These are phyloP conservation scores for Inga laurina DNA, from an alignment of 306 rosid species.

Conservation along the genomic window DNA sequence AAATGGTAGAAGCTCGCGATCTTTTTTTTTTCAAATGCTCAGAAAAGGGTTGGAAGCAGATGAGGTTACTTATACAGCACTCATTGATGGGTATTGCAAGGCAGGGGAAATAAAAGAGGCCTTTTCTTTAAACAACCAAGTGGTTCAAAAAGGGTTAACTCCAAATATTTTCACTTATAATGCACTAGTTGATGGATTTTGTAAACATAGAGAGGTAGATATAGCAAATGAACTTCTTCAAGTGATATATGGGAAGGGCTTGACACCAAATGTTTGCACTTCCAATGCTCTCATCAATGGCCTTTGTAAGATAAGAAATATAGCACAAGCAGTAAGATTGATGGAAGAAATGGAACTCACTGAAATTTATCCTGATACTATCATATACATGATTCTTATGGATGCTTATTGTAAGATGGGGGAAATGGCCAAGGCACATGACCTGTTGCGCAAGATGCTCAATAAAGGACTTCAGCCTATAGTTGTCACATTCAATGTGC, in stretches of 20 bases:
- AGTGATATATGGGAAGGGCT: conserved; percentile 75
- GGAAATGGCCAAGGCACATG: conserved; percentile 72
- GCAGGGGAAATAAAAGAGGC: conserved; percentile 76
- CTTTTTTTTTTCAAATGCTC: conserved; percentile 62
- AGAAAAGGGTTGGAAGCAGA: conserved; percentile 67
- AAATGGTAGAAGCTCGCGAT: conserved; percentile 60
- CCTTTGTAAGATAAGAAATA: conserved; percentile 79
- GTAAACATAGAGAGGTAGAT: conserved; percentile 78
- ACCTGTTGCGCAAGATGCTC: conserved; percentile 64
- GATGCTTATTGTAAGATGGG: conserved; percentile 83
- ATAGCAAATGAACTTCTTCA: conserved; percentile 80
- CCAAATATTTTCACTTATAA: conserved; percentile 84
- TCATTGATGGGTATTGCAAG: conserved; percentile 84
- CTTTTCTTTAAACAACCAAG: conserved; percentile 75
- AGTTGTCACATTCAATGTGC: conserved; percentile 83
- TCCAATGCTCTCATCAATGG: conserved; percentile 77
- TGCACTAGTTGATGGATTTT: conserved; percentile 79
- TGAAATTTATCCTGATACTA: conserved; percentile 66
- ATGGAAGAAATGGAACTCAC: conserved; percentile 78
- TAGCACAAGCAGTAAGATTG: conserved; percentile 60
- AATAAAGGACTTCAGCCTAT: conserved; percentile 74
- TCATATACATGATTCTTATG: conserved; percentile 85
- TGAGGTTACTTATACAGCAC: conserved; percentile 75
- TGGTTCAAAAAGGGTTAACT: conserved; percentile 63
- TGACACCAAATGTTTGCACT: conserved; percentile 72